Percentiles rank a stretch among this genome's conserved stretches.
Evolutionary conservation across 192 early-diverging fungal species (phyloP).

Genomic region (Coemansia sp.): DNA sequence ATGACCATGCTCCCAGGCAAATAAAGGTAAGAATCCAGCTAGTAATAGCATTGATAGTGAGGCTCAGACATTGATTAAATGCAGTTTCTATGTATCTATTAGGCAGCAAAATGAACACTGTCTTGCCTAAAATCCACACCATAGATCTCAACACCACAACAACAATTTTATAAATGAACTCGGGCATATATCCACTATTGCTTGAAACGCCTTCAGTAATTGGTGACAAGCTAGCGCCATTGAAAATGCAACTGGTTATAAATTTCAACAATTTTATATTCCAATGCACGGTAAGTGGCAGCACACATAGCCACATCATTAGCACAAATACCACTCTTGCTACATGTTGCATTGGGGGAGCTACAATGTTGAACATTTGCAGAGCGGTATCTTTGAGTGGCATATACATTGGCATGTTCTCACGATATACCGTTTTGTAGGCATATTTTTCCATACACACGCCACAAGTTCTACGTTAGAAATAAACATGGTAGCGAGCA

Average conservation of each 20-base stretch:
- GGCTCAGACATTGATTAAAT: not conserved
- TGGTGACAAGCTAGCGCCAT: not conserved
- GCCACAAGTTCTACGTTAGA: conserved; percentile 1
- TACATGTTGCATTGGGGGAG: conserved; percentile 21
- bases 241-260: not conserved
- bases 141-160: not conserved
- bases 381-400: conserved; percentile 41
- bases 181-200: not conserved
- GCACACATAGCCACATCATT: conserved; percentile 69
- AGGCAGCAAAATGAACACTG: not conserved
- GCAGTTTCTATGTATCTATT: not conserved
- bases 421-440: conserved; percentile 3
- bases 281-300: conserved; percentile 76
- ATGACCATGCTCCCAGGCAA: not conserved
- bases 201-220: not conserved
- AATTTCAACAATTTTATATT: not conserved
- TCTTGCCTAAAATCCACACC: not conserved
- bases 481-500: not conserved
- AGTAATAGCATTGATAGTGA: not conserved
- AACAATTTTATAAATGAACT: not conserved
- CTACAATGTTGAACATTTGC: conserved; percentile 13
- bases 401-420: not conserved
- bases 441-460: conserved; percentile 9
- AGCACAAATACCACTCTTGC: conserved; percentile 29
- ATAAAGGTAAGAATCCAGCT: not conserved